Evolutionary conservation across 495 filamentous ascomycete species (phyloP), one percentile per base, ranked within the genome.

Genomic region (Haplographium delicatum): DNA sequence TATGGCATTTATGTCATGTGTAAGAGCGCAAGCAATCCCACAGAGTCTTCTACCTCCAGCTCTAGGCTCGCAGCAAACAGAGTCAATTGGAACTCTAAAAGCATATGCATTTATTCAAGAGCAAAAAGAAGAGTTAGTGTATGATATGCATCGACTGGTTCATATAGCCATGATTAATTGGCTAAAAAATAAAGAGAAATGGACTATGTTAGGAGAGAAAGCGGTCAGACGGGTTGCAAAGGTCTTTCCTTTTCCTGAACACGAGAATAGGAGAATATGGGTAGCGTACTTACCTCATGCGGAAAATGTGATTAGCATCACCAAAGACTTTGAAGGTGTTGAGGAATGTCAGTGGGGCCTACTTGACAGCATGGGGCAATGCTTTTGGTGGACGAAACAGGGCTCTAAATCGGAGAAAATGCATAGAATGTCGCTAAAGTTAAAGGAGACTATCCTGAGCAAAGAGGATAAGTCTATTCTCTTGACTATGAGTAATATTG

Each of bases 131-230:
- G 42, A 28, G n/a, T 26, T 5, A 24, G 34, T 26, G 23, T 52
- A 45, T 24, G 28, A 54, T 42, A 68, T 79, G 54, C 71, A 79
- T 51, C 57, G 61, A 28, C 62, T 79, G 11, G 70, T 79, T 8
- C 72, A 74, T 43, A 38, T 72, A 20, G 67, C 69, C 18, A 69
- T 64, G 31, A 59, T 60, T 15, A 61, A 65, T 16, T 73, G 70
- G 71, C 23, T 61, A 27, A 34, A 47, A 20, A 19, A 38, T n/a
- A 26, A 44, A n/a, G 37, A 54, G 1, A n/a, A 48, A 33, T 44
- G 54, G 25, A 18, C 5, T 34, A 19, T 9, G 15, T 60, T 54
- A 55, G 27, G 13, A 7, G 25, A 41, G 9, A 57, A 58, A 34
- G 34, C 44, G 27, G 20, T 60, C 8, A 37, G 28, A 39, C 26